Evolutionary conservation across 345 rosid genomes (phyloP), one percentile per base, ranked within the genome.

Genomic region (Linum tenue): DNA sequence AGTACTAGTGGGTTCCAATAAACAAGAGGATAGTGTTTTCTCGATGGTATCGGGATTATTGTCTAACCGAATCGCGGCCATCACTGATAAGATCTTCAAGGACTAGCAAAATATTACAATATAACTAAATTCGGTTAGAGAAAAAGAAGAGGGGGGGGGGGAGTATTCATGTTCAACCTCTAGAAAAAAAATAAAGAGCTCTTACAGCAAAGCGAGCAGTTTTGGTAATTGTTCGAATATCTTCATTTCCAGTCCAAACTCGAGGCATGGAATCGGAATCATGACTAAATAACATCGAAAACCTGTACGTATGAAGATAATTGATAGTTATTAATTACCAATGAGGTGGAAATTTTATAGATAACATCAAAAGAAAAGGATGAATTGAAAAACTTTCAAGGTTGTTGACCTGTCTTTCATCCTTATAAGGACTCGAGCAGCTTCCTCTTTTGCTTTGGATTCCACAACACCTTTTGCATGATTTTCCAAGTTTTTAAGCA

Each of bases 241-340:
- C 98, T 82, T 95, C 99, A 48, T 89, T 95, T 75, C 99, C 98
- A 4, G 89, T 91, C 99, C 99, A 95, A 68, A 95, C 81, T 55
- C 99, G 91, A 11, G 99, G 96, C 94, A 95, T 89, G 66, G 99
- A 95, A 69, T 95, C 99, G 67, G 95, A 72, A 80, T 91, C 99
- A 72, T 85, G 96, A 81, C 92, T 86, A 63, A 95, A 91, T 71
- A 95, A 75, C 70, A 77, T 82, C 58, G 98, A 71, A 83, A 95
- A 95, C 83, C 99, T 95, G 88, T 17, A 68, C 14, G 62, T 64
- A 67, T 12, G 3, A 9, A 1, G 2, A 48, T 10, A 2, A 48
- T 48, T 9, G 15, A 9, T 22, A 22, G 31, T 22, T 22, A 22
- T 22, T 22, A 22, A 22, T 22, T 22, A 22, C 31, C 5, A 41